A percentile compares a stretch with the other conserved stretches of the same genome.
Conservation (phyloP, 176 grass and related monocot genomes). For the Carex pumila region DNA sequence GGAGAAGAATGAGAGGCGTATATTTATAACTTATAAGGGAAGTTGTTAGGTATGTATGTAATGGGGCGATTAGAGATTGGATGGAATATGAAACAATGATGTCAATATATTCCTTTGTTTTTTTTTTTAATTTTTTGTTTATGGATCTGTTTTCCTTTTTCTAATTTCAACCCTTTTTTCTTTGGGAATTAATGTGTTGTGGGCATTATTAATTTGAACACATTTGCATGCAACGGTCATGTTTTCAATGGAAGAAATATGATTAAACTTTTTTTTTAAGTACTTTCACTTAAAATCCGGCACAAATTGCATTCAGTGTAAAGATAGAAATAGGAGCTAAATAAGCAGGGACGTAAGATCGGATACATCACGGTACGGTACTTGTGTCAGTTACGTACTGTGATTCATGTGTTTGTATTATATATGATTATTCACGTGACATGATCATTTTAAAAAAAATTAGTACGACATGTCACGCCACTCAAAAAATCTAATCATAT, state of each 20-base stretch:
- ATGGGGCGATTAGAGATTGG: slow-evolving; percentile 23
- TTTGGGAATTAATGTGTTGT: neutral
- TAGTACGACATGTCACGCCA: too few relatives aligned
- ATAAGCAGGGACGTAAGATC: too few relatives aligned
- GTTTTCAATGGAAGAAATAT: neutral
- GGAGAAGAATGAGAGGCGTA: neutral
- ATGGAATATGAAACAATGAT: slow-evolving; percentile 17
- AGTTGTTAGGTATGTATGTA: slow-evolving; percentile 13
- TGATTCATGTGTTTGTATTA: too few relatives aligned
- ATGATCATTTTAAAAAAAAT: too few relatives aligned
- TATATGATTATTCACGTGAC: too few relatives aligned
- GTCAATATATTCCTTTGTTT: slow-evolving; percentile 1
- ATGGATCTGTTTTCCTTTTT: neutral
- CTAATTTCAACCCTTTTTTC: neutral
- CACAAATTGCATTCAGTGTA: too few relatives aligned
- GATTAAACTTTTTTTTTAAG: neutral
- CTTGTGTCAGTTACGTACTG: too few relatives aligned
- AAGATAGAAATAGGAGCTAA: too few relatives aligned
- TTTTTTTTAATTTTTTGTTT: neutral
- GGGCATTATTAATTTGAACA: neutral
- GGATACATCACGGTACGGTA: too few relatives aligned
- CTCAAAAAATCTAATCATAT: too few relatives aligned
- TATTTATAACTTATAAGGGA: slow-evolving; percentile 5
- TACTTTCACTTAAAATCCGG: too few relatives aligned
- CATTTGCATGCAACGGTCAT: neutral